Evolutionary conservation across 2,329 filamentous ascomycete species (phyloP).

Genomic region (Xylariaceae sp.): DNA sequence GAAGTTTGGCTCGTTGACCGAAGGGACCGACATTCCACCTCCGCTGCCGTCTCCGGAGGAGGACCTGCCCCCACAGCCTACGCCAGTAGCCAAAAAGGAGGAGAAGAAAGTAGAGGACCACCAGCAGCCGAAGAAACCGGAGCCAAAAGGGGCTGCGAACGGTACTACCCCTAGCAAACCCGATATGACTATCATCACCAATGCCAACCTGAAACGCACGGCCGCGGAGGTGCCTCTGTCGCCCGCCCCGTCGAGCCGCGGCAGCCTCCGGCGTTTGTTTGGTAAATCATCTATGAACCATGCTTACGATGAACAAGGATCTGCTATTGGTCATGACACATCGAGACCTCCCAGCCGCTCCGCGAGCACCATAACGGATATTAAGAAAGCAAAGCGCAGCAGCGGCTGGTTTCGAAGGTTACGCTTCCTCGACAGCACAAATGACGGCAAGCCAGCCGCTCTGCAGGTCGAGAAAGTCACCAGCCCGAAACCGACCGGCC

Average conservation of each 20-base stretch:
- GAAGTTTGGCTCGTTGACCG: constrained; percentile 56
- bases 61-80: constrained; percentile 45
- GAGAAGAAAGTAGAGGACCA: constrained; percentile 25
- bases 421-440: constrained; percentile 37
- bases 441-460: constrained; percentile 39
- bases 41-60: constrained; percentile 51
- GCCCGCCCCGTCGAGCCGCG: constrained; percentile 49
- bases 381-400: constrained; percentile 51
- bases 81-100: constrained; percentile 30
- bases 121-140: constrained; percentile 27
- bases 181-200: constrained; percentile 30
- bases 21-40: constrained; percentile 58
- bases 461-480: constrained; percentile 39
- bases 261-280: constrained; percentile 55
- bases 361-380: constrained; percentile 46
- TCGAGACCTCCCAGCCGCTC: constrained; percentile 50
- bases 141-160: constrained; percentile 32
- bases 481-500: constrained; percentile 40
- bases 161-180: constrained; percentile 34
- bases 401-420: constrained; percentile 59
- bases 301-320: constrained; percentile 45
- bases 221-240: constrained; percentile 51
- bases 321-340: constrained; percentile 33
- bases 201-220: constrained; percentile 44
- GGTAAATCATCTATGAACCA: constrained; percentile 53